Conservation (phyloP, 768 basidiomycete species). For the Mycena pura region DNA sequence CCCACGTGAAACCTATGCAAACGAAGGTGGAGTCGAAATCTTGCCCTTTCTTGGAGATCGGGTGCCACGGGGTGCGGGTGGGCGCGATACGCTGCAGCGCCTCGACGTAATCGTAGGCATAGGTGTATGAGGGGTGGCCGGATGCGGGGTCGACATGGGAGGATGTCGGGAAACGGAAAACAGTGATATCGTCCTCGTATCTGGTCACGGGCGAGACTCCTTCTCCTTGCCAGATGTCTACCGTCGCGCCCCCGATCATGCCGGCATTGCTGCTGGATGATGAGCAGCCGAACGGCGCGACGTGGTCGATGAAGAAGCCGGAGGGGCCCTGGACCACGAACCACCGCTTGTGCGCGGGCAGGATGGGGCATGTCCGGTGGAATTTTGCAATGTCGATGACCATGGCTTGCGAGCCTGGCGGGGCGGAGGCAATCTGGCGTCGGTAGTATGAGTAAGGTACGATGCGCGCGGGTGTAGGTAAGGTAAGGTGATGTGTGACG, state of each 20-base stretch:
- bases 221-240: not conserved
- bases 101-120: not conserved
- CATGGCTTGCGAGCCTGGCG: too few relatives aligned
- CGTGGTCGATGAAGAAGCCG: too few relatives aligned
- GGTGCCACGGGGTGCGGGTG: not conserved
- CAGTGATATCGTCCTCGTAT: not conserved
- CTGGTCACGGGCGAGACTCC: not conserved
- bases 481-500: too few relatives aligned
- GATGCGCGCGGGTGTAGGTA: too few relatives aligned
- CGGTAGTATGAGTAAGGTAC: too few relatives aligned
- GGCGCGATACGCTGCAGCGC: not conserved
- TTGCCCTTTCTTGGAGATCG: not conserved
- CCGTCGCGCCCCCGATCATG: not conserved
- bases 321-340: too few relatives aligned
- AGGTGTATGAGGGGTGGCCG: not conserved
- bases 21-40: not conserved
- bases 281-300: too few relatives aligned
- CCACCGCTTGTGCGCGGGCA: too few relatives aligned
- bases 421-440: too few relatives aligned
- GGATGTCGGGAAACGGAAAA: not conserved
- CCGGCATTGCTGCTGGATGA: slow-evolving; percentile 3
- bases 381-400: too few relatives aligned
- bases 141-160: not conserved
- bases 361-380: too few relatives aligned
- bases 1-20: not conserved